These are phyloP conservation scores for Phoenix dactylifera DNA, from an alignment of 176 grass and related monocot genomes.

Conservation along the genomic window DNA sequence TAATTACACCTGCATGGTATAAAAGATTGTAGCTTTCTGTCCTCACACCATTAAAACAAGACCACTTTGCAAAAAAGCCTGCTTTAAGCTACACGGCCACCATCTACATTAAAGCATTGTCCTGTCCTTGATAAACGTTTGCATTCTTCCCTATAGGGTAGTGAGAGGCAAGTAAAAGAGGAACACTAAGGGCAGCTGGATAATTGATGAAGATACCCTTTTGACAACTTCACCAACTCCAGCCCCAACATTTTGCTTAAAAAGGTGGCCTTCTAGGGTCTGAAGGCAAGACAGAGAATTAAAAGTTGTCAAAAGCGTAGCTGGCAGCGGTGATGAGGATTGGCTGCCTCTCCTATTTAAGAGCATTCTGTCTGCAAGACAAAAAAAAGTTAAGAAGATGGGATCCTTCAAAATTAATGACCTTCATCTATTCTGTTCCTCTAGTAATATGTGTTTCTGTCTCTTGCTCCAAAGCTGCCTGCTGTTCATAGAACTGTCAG, in stretches of 20 bases:
- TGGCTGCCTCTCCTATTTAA: background rate
- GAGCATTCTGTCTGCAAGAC: background rate
- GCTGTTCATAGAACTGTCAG: background rate
- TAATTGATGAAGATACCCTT: too few species aligned
- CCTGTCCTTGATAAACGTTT: too few species aligned
- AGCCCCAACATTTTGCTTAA: background rate
- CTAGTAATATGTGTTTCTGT: background rate
- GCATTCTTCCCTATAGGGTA: too few species aligned
- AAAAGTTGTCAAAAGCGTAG: background rate
- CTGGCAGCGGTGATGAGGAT: background rate
- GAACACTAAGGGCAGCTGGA: too few species aligned
- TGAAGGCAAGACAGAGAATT: background rate
- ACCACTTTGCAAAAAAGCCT: too few species aligned
- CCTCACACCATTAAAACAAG: too few species aligned
- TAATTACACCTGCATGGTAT: too few species aligned
- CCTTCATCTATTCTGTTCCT: background rate
- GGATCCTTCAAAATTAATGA: background rate
- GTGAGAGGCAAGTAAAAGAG: too few species aligned
- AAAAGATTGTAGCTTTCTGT: too few species aligned
- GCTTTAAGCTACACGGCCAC: too few species aligned
- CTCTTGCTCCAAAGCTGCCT: background rate
- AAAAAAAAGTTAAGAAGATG: background rate
- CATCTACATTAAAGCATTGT: too few species aligned
- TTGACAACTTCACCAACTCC: too few species aligned
- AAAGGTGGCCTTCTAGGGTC: background rate